Evolutionary conservation across 192 early-diverging fungal species (phyloP), one percentile per base, ranked within the genome.

Genomic region (Linnemannia zychae): DNA sequence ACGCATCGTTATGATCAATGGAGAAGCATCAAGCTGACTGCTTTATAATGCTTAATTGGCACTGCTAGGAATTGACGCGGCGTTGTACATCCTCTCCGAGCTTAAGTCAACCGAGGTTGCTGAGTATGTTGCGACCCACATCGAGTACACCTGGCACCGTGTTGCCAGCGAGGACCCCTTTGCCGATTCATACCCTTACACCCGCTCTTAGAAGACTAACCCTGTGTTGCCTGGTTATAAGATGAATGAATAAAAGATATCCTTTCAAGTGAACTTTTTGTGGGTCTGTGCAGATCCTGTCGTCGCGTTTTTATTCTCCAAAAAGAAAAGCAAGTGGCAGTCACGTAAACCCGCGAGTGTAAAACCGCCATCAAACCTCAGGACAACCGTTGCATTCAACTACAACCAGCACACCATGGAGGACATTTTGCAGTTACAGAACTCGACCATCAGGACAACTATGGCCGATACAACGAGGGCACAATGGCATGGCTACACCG

Each of bases 121-220:
- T 6, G 69, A 79, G 68, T 18, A 31, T 7, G 77, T 85, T 36
- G 40, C 83, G 16, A 70, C 36, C 0, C 3, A 75, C 6, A 79
- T 85, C 36, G 83, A 85, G 74, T 85, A 85, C 40, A 79, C 83
- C n/a, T 85, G 83, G 83, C 83, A 85, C 65, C 69, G 67, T 28
- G 63, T 67, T 18, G 77, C 83, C 24, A 46, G 70, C 16, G 78
- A 76, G 20, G 83, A 85, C 67, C 83, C 83, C 37, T 85, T 85
- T 38, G 83, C 83, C 24, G 83, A 85, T 57, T 60, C 72, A 57
- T 85, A 85, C 63, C 74, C 74, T 7, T 85, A 71, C 69, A 85
- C 83, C 3, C 80, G 80, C 57, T 82, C 81, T 13, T 76, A 66
- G 71, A 7, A 12, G 16, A 46, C 33, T 20, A 18, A 37, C 67